A percentile compares a stretch with the other conserved stretches of the same genome.
Evolutionary conservation across 75 land plant species (phyloP).

Genomic region (Chamaecyparis obtusa): DNA sequence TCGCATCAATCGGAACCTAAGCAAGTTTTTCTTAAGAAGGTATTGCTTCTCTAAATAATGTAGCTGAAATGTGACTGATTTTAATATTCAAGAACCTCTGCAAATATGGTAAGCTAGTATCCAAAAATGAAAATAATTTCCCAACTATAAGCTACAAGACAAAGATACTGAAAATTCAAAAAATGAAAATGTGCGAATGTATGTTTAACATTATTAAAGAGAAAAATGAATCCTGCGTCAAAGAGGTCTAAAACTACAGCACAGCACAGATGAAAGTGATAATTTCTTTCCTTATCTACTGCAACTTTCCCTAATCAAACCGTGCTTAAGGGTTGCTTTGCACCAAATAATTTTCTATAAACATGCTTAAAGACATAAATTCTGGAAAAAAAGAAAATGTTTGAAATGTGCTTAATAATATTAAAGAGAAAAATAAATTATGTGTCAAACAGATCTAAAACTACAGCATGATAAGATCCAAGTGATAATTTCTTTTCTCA

Average conservation of each 20-base stretch:
- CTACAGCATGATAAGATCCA: not conserved
- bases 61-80: not conserved
- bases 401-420: not conserved
- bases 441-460: not conserved
- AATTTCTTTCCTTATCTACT: not conserved
- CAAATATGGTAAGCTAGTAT: not conserved
- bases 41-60: not conserved
- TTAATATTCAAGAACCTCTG: not conserved
- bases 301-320: not conserved
- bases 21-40: not conserved
- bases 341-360: not conserved
- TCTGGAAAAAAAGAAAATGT: not conserved
- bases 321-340: not conserved
- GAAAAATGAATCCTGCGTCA: not conserved
- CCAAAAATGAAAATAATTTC: not conserved
- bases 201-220: not conserved
- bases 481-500: not conserved
- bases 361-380: not conserved
- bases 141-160: not conserved
- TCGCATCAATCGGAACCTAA: not conserved
- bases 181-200: not conserved
- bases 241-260: not conserved
- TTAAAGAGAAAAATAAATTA: not conserved
- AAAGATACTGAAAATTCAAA: not conserved
- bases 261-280: constrained; percentile 3